A percentile compares a stretch with the other conserved stretches of the same genome.
These are phyloP conservation scores for Fraxinus latifolia DNA, from an alignment of 305 asterid species.

Conservation along the genomic window DNA sequence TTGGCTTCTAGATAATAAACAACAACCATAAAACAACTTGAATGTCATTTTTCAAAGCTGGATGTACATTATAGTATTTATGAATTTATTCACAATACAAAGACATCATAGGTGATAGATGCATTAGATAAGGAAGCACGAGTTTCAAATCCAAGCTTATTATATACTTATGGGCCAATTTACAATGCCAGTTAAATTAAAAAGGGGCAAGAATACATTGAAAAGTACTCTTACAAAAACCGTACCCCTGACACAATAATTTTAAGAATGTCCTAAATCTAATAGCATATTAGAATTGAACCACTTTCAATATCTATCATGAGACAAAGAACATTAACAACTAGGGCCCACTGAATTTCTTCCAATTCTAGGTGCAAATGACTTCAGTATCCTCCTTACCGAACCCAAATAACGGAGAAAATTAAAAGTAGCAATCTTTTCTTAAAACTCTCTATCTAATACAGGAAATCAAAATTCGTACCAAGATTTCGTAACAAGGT, in stretches of 20 bases:
- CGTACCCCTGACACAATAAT: not conserved
- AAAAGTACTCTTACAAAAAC: not conserved
- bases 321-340: not conserved
- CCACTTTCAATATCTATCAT: not conserved
- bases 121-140: not conserved
- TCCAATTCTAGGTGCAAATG: not conserved
- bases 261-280: not conserved
- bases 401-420: not conserved
- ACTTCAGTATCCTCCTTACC: not conserved
- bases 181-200: not conserved
- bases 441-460: not conserved
- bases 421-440: not conserved
- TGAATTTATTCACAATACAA: not conserved
- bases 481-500: not conserved
- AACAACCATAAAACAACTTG: not conserved
- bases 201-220: not conserved
- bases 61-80: not conserved
- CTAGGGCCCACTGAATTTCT: not conserved
- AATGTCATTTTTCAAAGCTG: not conserved
- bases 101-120: not conserved
- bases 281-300: not conserved
- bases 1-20: not conserved
- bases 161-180: not conserved
- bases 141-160: not conserved
- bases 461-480: not conserved